phyloP scores from a whole-genome alignment of 768 basidiomycete species.

The Leucosporidium scottii region DNA sequence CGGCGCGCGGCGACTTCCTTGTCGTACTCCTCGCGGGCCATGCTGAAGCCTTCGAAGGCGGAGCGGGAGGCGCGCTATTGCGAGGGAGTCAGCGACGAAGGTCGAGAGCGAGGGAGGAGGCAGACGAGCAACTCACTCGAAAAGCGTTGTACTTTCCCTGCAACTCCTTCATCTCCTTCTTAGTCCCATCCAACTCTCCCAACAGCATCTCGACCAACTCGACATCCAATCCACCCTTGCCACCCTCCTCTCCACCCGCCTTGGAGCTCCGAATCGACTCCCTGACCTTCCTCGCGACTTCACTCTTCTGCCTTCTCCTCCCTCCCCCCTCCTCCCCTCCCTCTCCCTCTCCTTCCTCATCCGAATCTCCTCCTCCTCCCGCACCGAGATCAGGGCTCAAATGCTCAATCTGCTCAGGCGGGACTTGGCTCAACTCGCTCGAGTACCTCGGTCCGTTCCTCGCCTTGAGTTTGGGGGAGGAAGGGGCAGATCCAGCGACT shows the following conservation, averaged over 20 bases:
- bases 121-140: conserved; percentile 55
- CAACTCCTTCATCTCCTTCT: conserved; percentile 56
- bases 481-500: conserved; percentile 26
- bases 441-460: neutral
- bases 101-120: neutral
- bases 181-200: conserved; percentile 57
- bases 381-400: neutral
- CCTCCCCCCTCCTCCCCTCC: too few relatives aligned
- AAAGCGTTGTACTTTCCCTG: conserved; percentile 74
- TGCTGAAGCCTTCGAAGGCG: conserved; percentile 82
- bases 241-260: conserved; percentile 27
- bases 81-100: conserved; percentile 6
- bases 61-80: conserved; percentile 78
- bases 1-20: conserved; percentile 77
- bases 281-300: conserved; percentile 35
- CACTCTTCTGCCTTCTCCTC: neutral
- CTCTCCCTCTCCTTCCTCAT: conserved; percentile 1
- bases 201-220: conserved; percentile 65
- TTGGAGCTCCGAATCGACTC: conserved; percentile 56
- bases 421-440: neutral
- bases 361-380: neutral
- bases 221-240: conserved; percentile 59
- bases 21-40: conserved; percentile 91
- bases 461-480: conserved; percentile 4
- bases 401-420: neutral